Percentiles rank a stretch among this genome's conserved stretches.
Conservation (phyloP, 129 eudicot genomes). For the Ambrosia artemisiifolia region DNA sequence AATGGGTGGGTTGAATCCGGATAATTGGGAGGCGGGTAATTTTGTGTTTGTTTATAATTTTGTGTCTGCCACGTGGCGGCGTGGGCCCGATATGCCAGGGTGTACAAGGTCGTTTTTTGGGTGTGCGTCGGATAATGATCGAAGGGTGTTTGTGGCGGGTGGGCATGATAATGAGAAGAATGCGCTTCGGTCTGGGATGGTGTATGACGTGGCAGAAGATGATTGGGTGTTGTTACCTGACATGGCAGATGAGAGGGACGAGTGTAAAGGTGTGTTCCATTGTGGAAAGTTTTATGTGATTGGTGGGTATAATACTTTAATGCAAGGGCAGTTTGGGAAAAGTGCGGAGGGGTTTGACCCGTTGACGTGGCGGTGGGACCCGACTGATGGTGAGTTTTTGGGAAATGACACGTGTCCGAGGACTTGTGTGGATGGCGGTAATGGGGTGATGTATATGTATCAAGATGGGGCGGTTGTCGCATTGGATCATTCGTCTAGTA, state of each 20-base stretch:
- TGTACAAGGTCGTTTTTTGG: conserved; percentile 63
- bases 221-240: conserved; percentile 58
- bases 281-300: conserved; percentile 74
- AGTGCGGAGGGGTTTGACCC: conserved; percentile 52
- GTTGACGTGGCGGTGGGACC: conserved; percentile 55
- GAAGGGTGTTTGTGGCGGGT: conserved; percentile 76
- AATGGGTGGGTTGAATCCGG: conserved; percentile 84
- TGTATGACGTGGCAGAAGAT: conserved; percentile 58
- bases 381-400: conserved; percentile 33
- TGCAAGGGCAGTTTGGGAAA: conserved; percentile 68
- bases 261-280: conserved; percentile 57
- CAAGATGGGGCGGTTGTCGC: conserved; percentile 37
- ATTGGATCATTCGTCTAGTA: conserved; percentile 35
- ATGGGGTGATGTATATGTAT: conserved; percentile 43
- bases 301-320: conserved; percentile 67
- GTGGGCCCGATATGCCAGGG: conserved; percentile 77
- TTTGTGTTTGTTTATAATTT: conserved; percentile 57
- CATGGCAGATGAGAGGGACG: conserved; percentile 76
- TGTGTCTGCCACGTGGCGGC: conserved; percentile 66
- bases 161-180: conserved; percentile 80
- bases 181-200: conserved; percentile 61
- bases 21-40: conserved; percentile 50
- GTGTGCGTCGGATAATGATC: conserved; percentile 57
- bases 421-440: conserved; percentile 47
- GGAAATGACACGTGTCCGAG: conserved; percentile 51